Base-by-base conservation (phyloP, 371 early-diverging fungal genomes). In the Fennellomyces sp. region DNA sequence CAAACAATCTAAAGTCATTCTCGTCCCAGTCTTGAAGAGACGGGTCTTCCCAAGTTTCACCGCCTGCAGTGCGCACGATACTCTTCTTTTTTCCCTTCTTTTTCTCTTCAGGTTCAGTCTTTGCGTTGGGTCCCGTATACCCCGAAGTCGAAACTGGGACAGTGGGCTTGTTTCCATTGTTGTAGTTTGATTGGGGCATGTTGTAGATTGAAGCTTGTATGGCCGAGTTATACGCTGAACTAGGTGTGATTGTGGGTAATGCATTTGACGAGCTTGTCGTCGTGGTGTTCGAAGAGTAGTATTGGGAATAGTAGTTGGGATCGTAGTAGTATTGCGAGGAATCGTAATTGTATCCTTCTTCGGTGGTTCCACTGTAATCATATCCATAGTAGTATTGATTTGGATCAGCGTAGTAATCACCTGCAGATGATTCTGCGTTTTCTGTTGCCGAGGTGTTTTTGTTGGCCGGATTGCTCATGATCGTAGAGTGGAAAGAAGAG, bases 21-120 rank as follows among this genome's bases (percentile, higher is more conserved):
- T 84, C 76, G 56, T 95, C 94, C 96, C 97, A 98, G 36, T 96
- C 94, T 38, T 79, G 77, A 35, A 98, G 70, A 4, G 95, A 87
- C n/a, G 82, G 66, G 63, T 98, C 98, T 64, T 95, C 94, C 98
- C 98, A 98, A 11, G 91, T 84, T 72, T 94, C 90, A 12, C 97
- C 98, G 45, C 93, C 98, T 1, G 97, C 98, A 21, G 84, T 80
- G 33, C 98, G 75, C 30, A 94, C 68, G 1, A 86, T 71, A 8
- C 81, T 80, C 60, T 85, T 85, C 66, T 64, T 54, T 36, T 49
- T 64, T 54, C 49, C 60, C 52, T 38, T 60, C 49, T 56, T 64
- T 19, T 28, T 42, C 29, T 19, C 55, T 25, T 8, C 28, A 27
- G 56, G 5, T 38, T 19, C 45, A 5, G 55, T 12, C 39, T 30